Evolutionary conservation across 2,329 filamentous ascomycete genomes (phyloP).

Genomic region (Zelopaecilomyces penicillatus): DNA sequence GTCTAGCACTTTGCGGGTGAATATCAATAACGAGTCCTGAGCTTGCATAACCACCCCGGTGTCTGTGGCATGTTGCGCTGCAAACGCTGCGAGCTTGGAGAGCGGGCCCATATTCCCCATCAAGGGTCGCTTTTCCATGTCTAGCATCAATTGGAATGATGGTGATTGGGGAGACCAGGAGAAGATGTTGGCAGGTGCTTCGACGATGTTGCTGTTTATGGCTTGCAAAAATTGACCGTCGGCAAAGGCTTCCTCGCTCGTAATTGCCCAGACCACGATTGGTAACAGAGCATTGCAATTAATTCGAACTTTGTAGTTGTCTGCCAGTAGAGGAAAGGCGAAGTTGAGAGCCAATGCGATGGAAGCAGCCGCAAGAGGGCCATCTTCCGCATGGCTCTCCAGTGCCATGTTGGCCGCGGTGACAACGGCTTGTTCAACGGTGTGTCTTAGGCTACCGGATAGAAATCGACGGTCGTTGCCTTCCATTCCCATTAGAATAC

Average conservation of each 20-base stretch:
- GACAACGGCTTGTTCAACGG: slow-evolving; percentile 64
- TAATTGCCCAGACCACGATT: slow-evolving; percentile 57
- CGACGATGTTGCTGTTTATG: slow-evolving; percentile 58
- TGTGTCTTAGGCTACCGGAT: slow-evolving; percentile 54
- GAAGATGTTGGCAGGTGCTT: slow-evolving; percentile 36
- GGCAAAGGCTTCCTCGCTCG: slow-evolving; percentile 64
- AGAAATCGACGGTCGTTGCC: slow-evolving; percentile 54
- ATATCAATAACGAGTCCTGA: slow-evolving; percentile 56
- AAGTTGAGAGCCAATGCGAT: slow-evolving; percentile 69
- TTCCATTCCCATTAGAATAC: slow-evolving; percentile 70
- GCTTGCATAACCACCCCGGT: slow-evolving; percentile 36
- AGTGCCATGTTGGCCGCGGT: slow-evolving; percentile 70
- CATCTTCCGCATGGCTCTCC: slow-evolving; percentile 33
- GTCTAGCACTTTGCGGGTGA: slow-evolving; percentile 56
- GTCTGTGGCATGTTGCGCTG: slow-evolving; percentile 47
- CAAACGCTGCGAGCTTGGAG: slow-evolving; percentile 55
- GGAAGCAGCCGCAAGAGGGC: slow-evolving; percentile 34
- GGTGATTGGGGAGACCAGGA: slow-evolving; percentile 55
- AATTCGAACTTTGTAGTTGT: slow-evolving; percentile 47
- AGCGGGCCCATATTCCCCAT: slow-evolving; percentile 60
- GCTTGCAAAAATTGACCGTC: slow-evolving; percentile 66
- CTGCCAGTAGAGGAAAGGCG: slow-evolving; percentile 63
- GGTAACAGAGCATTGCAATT: slow-evolving; percentile 65
- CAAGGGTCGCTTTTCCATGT: slow-evolving; percentile 52
- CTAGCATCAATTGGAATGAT: slow-evolving; percentile 52